Conservation (phyloP, 768 basidiomycete genomes). For the Tephrocybe sp. region DNA sequence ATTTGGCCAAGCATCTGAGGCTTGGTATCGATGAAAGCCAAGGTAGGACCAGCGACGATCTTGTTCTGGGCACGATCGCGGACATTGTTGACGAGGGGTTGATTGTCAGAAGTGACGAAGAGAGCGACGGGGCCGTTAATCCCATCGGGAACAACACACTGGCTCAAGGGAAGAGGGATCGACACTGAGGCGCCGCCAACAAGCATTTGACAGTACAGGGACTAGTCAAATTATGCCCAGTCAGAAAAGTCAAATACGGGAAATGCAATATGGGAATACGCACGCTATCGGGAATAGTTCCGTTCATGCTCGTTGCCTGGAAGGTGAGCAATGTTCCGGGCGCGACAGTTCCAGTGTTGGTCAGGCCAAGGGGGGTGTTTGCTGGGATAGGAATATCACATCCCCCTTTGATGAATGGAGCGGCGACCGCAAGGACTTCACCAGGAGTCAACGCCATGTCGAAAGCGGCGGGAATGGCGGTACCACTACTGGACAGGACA, state of each 20-base stretch:
- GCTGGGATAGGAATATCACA: conserved; percentile 65
- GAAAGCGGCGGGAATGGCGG: conserved; percentile 66
- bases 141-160: conserved; percentile 64
- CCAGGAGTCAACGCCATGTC: conserved; percentile 70
- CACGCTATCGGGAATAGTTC: conserved; percentile 42
- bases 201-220: conserved; percentile 75
- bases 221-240: conserved; percentile 30
- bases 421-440: conserved; percentile 72
- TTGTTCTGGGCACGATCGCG: conserved; percentile 50
- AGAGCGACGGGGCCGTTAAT: conserved; percentile 77
- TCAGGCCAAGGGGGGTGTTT: conserved; percentile 59
- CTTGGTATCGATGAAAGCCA: conserved; percentile 64
- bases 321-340: conserved; percentile 67
- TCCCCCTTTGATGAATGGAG: conserved; percentile 56
- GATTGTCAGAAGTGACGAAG: conserved; percentile 62
- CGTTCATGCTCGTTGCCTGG: conserved; percentile 54
- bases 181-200: conserved; percentile 57
- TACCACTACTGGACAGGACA: conserved; percentile 56
- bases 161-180: conserved; percentile 54
- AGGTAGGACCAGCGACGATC: conserved; percentile 70
- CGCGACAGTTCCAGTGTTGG: conserved; percentile 57
- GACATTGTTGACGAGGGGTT: conserved; percentile 65
- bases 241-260: neutral
- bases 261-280: conserved; percentile 17
- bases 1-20: conserved; percentile 52